These are phyloP conservation scores for Fusarium dlaminii DNA, from an alignment of 2,329 filamentous ascomycete genomes.

Conservation along the genomic window DNA sequence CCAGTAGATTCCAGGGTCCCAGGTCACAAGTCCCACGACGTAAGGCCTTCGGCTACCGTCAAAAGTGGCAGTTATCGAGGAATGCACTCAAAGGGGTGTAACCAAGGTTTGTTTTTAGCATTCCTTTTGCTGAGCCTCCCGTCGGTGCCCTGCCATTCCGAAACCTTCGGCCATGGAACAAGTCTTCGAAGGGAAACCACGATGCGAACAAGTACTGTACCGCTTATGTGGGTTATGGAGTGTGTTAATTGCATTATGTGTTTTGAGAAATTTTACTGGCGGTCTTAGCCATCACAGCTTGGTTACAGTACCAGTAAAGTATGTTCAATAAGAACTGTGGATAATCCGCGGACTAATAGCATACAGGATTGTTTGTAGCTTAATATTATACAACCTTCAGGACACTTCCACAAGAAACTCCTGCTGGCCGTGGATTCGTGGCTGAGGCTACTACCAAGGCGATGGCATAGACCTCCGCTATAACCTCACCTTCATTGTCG, in stretches of 20 bases:
- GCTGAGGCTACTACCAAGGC: slow-evolving; percentile 53
- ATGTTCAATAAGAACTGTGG: not conserved
- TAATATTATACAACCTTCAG: slow-evolving; percentile 21
- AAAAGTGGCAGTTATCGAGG: slow-evolving; percentile 59
- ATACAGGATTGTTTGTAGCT: slow-evolving; percentile 28
- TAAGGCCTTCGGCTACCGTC: not conserved
- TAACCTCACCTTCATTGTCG: slow-evolving; percentile 68
- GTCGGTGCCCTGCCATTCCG: slow-evolving; percentile 62
- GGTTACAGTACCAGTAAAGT: slow-evolving; percentile 5
- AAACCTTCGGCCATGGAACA: slow-evolving; percentile 58
- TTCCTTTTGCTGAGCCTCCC: slow-evolving; percentile 63
- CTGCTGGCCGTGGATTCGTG: slow-evolving; percentile 34
- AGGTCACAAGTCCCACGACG: not conserved
- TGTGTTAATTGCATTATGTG: not conserved
- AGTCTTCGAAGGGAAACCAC: slow-evolving; percentile 51
- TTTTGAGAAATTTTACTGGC: not conserved
- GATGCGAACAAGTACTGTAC: slow-evolving; percentile 49
- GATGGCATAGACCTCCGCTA: slow-evolving; percentile 59
- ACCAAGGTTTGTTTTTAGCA: slow-evolving; percentile 62
- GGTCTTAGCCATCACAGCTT: not conserved
- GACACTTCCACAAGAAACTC: slow-evolving; percentile 20
- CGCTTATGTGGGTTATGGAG: slow-evolving; percentile 13
- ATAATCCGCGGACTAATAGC: not conserved
- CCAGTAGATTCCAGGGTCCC: not conserved
- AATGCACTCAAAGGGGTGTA: slow-evolving; percentile 48